Percentiles rank a stretch among this genome's conserved stretches.
Conservation (phyloP, 305 asterid species). For the Ilex paraguariensis region DNA sequence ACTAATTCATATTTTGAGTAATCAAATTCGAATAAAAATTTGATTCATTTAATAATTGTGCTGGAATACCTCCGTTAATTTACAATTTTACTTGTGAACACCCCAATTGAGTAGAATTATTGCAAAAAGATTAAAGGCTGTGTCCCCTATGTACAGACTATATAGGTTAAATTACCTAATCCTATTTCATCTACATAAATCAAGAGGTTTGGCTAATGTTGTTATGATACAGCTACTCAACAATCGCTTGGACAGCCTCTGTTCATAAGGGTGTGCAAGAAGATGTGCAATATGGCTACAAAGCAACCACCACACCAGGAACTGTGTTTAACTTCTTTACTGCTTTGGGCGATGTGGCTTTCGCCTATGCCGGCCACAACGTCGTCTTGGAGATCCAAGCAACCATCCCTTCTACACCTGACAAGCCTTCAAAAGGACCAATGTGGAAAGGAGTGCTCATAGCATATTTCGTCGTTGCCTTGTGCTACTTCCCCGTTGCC, state of each 20-base stretch:
- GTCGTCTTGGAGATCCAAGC: conserved; percentile 48
- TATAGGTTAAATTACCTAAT: too few species aligned
- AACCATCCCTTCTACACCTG: conserved; percentile 41
- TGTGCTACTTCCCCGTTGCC: conserved; percentile 56
- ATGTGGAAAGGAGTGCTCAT: conserved; percentile 54
- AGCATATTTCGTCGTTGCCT: conserved; percentile 36
- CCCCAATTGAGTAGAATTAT: too few species aligned
- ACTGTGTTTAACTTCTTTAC: conserved; percentile 26
- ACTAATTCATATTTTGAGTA: too few species aligned
- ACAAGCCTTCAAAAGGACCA: conserved; percentile 38
- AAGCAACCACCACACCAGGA: conserved; percentile 10
- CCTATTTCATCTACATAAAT: too few species aligned
- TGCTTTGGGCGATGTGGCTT: conserved; percentile 32
- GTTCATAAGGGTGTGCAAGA: conserved; percentile 29
- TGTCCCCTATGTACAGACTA: too few species aligned
- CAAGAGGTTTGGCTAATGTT: not conserved
- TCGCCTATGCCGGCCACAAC: conserved; percentile 44
- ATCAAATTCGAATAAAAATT: too few species aligned
- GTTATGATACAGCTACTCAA: conserved; percentile 34
- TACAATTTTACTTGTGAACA: too few species aligned
- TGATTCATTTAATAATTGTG: too few species aligned
- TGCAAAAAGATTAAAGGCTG: too few species aligned
- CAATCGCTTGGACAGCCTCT: conserved; percentile 48
- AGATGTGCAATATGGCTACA: conserved; percentile 27
- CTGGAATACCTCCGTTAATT: too few species aligned